These are phyloP conservation scores for Aspergillus ochraceus DNA, from an alignment of 2,329 filamentous ascomycete genomes.

Conservation along the genomic window DNA sequence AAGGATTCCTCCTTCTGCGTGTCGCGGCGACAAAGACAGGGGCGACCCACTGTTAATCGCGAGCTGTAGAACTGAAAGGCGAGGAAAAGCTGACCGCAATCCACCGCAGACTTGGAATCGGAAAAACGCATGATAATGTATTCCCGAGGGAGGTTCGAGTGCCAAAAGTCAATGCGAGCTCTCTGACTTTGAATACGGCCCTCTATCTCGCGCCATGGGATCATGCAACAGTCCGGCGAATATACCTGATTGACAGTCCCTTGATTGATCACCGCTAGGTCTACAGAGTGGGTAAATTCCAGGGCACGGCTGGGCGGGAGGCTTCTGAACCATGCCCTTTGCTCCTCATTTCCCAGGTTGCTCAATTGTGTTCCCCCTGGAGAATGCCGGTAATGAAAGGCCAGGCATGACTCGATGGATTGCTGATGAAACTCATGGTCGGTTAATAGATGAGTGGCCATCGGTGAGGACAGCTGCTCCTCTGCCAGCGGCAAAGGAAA, in stretches of 20 bases:
- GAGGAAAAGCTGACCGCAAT: background rate
- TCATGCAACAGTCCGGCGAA: background rate
- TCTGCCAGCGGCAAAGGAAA: background rate
- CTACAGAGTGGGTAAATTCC: background rate
- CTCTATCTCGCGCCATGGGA: background rate
- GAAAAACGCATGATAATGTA: background rate
- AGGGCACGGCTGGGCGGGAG: background rate
- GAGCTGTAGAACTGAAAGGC: conserved; percentile 41
- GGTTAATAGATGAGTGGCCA: background rate
- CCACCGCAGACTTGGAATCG: background rate
- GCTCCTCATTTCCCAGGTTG: background rate
- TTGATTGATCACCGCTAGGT: background rate
- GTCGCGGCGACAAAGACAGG: conserved; percentile 38
- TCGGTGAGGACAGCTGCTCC: background rate
- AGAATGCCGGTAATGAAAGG: background rate
- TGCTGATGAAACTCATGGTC: background rate
- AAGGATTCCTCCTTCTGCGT: conserved; percentile 22
- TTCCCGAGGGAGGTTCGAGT: background rate
- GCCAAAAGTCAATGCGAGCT: background rate
- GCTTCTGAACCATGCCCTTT: background rate
- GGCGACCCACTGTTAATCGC: conserved; percentile 39
- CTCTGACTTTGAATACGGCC: background rate
- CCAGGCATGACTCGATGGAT: background rate
- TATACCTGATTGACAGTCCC: background rate
- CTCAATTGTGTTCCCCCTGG: background rate